Base-by-base conservation (phyloP, 78 protist species). In the Abeoforma whisleri region DNA sequence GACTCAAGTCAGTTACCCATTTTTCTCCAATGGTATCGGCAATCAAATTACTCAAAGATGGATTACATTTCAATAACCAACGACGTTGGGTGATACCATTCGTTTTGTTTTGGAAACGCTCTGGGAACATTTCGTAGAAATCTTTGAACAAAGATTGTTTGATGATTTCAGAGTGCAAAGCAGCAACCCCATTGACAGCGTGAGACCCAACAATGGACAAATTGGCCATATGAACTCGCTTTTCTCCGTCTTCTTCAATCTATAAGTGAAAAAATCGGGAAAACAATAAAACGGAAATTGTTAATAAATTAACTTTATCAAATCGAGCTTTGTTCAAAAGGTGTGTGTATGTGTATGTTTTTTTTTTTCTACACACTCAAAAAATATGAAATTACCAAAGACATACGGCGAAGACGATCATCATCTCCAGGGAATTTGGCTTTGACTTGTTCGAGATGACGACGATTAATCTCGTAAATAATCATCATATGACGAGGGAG, bases 71-170 rank as follows among this genome's bases (percentile, higher is more conserved):
- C 38, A 87, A 79, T 57, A 96, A 81, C 99, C 99, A 96, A 73
- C 99, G 91, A 71, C 99, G 89, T 62, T 95, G 96, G 1, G 99
- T 96, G 69, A 96, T 95, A 74, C 99, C 99, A 89, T 96, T 96
- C 84, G 99, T 96, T 91, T 89, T 92, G 89, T 94, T 92, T 37
- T 84, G 89, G 93, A 96, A 95, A 75, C 92, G 91, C 32, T 89
- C 80, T 48, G 95, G 95, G 84, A 74, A 93, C 57, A 96, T 8
- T 32, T 88, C 85, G 84, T 40, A 71, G 83, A 94, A 96, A 75
- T 92, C 92, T 76, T 88, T 84, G 94, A 92, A 92, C n/a, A 88
- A 83, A 31, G 81, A 33, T 39, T 31, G 28, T 90, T 93, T 95
- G 57, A 96, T 89, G 74, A 96, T 73, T 33, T 93, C 92, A 1